Evolutionary conservation across 2,329 filamentous ascomycete species (phyloP).

Genomic region (Aspergillus chevalieri): DNA sequence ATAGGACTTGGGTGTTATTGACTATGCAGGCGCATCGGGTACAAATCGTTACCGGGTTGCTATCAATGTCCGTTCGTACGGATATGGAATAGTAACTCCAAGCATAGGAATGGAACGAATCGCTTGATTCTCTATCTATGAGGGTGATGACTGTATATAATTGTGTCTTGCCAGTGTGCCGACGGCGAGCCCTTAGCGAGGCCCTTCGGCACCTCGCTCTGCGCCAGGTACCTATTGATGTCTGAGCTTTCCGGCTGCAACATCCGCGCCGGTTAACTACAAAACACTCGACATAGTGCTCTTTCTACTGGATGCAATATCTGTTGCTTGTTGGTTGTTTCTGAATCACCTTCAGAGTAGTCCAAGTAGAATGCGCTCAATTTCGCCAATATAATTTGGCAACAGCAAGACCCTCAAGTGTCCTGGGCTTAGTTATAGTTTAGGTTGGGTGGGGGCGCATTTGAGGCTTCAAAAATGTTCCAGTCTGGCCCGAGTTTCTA

Average conservation of each 20-base stretch:
- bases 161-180: too few relatives aligned
- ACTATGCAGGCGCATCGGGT: too few relatives aligned
- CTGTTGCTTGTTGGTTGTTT: not conserved
- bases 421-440: slow-evolving; percentile 18
- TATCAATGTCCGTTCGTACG: too few relatives aligned
- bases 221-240: too few relatives aligned
- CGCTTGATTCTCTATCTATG: too few relatives aligned
- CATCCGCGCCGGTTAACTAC: too few relatives aligned
- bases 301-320: slow-evolving; percentile 11
- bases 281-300: slow-evolving; percentile 11
- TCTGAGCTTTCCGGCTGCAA: too few relatives aligned
- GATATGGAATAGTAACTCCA: not conserved
- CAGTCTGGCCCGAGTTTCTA: slow-evolving; percentile 19
- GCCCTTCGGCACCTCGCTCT: too few relatives aligned
- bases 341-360: not conserved
- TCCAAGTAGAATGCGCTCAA: not conserved
- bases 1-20: too few relatives aligned
- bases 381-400: not conserved
- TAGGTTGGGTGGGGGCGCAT: slow-evolving; percentile 20
- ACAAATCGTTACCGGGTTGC: too few relatives aligned
- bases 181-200: too few relatives aligned
- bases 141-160: too few relatives aligned
- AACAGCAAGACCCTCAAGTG: not conserved
- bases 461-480: slow-evolving; percentile 15
- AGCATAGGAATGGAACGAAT: slow-evolving; percentile 21